Conservation (phyloP, 2,329 filamentous ascomycete species). For the Alternaria solani region DNA sequence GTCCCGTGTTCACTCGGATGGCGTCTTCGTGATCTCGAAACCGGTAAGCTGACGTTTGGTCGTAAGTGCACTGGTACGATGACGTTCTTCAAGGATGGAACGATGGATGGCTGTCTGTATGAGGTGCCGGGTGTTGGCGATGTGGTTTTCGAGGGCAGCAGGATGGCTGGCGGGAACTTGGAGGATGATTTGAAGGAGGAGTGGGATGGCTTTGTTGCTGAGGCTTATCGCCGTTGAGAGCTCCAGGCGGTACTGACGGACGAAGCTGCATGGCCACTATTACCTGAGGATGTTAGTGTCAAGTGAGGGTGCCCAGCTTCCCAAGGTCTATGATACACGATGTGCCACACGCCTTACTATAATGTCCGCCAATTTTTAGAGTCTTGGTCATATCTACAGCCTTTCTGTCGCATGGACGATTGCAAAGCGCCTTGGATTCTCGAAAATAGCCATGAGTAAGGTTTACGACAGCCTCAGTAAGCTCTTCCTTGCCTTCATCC, state of each 20-base stretch:
- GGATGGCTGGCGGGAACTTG: slow-evolving; percentile 29
- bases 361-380: too few relatives aligned
- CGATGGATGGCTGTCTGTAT: slow-evolving; percentile 32
- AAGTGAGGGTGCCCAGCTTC: background rate
- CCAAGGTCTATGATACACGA: background rate
- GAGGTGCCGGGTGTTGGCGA: slow-evolving; percentile 35
- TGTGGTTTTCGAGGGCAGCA: slow-evolving; percentile 38
- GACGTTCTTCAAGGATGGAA: slow-evolving; percentile 30
- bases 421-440: background rate
- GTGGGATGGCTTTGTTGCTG: slow-evolving; percentile 32
- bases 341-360: too few relatives aligned
- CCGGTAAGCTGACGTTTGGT: slow-evolving; percentile 38
- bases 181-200: slow-evolving; percentile 38
- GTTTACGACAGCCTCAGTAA: too few relatives aligned
- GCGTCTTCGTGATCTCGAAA: slow-evolving; percentile 43
- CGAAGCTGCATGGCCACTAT: background rate
- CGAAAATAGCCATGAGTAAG: background rate
- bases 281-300: background rate
- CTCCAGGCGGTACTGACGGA: background rate
- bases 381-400: too few relatives aligned
- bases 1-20: slow-evolving; percentile 31
- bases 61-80: slow-evolving; percentile 46
- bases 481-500: too few relatives aligned
- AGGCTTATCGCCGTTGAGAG: slow-evolving; percentile 36
- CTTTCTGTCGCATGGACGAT: too few relatives aligned